Base-by-base conservation (phyloP, 805 yeast species). In the Candida schatavii region DNA sequence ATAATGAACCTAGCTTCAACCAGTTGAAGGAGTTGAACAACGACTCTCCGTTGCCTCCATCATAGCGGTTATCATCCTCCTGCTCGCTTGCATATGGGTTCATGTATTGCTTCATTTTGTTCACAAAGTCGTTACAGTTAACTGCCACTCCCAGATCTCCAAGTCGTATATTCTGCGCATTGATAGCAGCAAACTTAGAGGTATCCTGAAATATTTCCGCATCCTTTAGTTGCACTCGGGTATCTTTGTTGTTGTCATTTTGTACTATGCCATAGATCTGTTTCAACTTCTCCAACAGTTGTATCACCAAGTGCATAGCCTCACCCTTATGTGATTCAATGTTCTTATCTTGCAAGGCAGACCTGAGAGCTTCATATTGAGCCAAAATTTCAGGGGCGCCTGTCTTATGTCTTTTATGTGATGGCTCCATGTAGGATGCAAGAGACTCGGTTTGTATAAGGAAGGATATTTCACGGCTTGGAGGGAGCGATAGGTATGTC, bases 201-300 rank as follows among this genome's bases (percentile, higher is more conserved):
- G 83, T 74, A 45, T 74, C 80, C 23, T 70, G 66, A 49, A 85
- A 68, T 4, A 84, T 80, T 42, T 78, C 78, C 1, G 91, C 73
- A 58, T 85, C 95, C 43, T 76, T 57, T 43, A 66, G 52, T 32
- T 65, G 70, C 42, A 68, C 55, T 20, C 59, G 56, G 9, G 70
- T 62, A 37, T 67, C 70, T 42, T 54, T 51, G 28, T 56, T 56
- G n/a, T 50, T 55, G 20, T 64, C 62, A 5, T 57, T 61, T 26
- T 67, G 69, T 2, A 76, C 68, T 22, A 63, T 61, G 1, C 63
- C 56, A 46, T 77, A 82, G 15, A 80, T 56, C 0, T 54, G 53
- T 46, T 81, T 78, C 5, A 76, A 72, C n/a, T 61, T 64, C 2
- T 57, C 51, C 32, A 83, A 55, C 11, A 75, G 70, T 15, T 66